Evolutionary conservation across 164 flowering plant genomes (phyloP).

Genomic region (Tetracentron sinense): DNA sequence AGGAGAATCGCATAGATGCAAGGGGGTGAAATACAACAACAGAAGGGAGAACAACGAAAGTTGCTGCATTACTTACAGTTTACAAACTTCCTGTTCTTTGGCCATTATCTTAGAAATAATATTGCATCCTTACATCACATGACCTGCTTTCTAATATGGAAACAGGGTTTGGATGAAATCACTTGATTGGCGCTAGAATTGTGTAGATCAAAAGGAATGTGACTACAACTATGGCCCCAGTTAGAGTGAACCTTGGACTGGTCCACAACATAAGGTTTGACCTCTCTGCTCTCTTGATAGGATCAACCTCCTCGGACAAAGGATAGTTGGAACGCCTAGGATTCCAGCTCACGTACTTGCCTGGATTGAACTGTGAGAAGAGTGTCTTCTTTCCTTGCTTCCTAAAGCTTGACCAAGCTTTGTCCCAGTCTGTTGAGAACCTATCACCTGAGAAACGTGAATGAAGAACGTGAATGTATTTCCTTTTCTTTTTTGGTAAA

Average conservation of each 20-base stretch:
- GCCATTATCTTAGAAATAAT: slow-evolving; percentile 4
- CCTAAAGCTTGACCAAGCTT: slow-evolving; percentile 83
- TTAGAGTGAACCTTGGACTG: slow-evolving; percentile 76
- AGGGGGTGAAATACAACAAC: neutral
- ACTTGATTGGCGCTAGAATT: slow-evolving; percentile 60
- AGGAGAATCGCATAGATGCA: slow-evolving; percentile 6
- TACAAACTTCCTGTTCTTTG: slow-evolving; percentile 2
- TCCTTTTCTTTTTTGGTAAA: neutral
- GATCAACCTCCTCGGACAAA: slow-evolving; percentile 84
- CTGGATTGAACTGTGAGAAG: slow-evolving; percentile 60
- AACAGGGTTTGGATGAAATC: slow-evolving; percentile 13
- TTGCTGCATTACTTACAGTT: slow-evolving; percentile 5
- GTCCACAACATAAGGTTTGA: slow-evolving; percentile 86
- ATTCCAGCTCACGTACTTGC: slow-evolving; percentile 93
- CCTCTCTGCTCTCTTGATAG: slow-evolving; percentile 87
- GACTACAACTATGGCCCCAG: slow-evolving; percentile 67
- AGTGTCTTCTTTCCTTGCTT: slow-evolving; percentile 70
- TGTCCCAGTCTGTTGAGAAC: slow-evolving; percentile 87
- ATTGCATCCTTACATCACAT: neutral
- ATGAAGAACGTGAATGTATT: neutral
- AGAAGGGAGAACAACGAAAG: neutral
- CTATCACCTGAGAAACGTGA: slow-evolving; percentile 44
- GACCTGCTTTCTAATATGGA: slow-evolving; percentile 1
- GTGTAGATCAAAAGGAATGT: slow-evolving; percentile 73
- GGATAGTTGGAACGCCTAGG: slow-evolving; percentile 85